Conservation (phyloP, 108 stramenopile species). For the Chaetoceros muelleri region DNA sequence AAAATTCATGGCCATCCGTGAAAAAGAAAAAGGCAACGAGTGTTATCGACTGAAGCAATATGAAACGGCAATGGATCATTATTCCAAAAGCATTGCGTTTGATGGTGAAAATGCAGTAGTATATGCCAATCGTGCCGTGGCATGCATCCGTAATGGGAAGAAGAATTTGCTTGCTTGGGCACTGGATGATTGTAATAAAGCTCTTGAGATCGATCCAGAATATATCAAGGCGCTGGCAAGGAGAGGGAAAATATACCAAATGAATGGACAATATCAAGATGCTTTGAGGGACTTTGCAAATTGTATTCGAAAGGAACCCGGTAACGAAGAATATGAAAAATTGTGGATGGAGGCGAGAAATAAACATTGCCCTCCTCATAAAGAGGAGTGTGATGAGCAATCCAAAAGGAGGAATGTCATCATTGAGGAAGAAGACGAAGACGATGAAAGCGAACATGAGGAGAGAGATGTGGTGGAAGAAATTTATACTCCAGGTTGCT, state of each 20-base stretch:
- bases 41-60: conserved; percentile 25
- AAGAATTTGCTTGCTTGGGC: conserved; percentile 18
- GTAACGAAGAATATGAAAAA: conserved; percentile 4
- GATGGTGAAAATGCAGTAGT: conserved; percentile 13
- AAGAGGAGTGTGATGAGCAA: conserved; percentile 1
- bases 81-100: conserved; percentile 25
- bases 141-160: conserved; percentile 5
- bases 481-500: background rate
- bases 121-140: conserved; percentile 38
- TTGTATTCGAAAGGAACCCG: conserved; percentile 3
- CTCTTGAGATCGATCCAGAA: conserved; percentile 21
- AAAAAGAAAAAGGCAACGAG: conserved; percentile 61
- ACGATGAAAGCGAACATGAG: background rate
- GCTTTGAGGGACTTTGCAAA: conserved; percentile 27
- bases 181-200: conserved; percentile 29
- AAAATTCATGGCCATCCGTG: conserved; percentile 22
- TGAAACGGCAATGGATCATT: conserved; percentile 29
- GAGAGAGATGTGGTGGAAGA: too few relatives aligned
- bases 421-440: conserved; percentile 9
- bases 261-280: conserved; percentile 15
- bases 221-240: conserved; percentile 27
- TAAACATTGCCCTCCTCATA: conserved; percentile 1
- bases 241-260: conserved; percentile 30
- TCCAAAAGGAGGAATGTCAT: conserved; percentile 2
- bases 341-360: background rate